Conservation (phyloP, 495 filamentous ascomycete species). For the Neurospora sp. region DNA sequence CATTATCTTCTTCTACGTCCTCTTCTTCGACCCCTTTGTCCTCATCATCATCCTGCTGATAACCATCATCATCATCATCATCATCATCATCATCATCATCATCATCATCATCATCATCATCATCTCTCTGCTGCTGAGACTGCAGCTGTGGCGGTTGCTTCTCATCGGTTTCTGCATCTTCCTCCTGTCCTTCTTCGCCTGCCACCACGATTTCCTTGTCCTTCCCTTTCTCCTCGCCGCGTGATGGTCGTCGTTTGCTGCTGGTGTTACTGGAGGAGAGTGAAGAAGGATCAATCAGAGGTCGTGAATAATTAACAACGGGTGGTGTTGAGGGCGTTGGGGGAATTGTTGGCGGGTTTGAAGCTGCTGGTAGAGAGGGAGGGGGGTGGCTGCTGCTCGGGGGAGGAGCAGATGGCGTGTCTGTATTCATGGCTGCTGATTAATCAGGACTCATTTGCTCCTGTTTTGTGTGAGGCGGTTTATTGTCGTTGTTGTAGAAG, state of each 20-base stretch:
- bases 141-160: background rate
- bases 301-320: background rate
- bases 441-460: background rate
- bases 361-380: too few relatives aligned
- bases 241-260: background rate
- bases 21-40: background rate
- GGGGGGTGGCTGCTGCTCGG: background rate
- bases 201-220: background rate
- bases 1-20: background rate
- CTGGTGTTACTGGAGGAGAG: background rate
- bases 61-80: background rate
- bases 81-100: too few relatives aligned
- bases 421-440: background rate
- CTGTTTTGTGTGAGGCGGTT: background rate
- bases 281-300: background rate
- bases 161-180: background rate
- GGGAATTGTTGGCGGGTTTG: background rate
- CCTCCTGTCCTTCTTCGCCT: background rate
- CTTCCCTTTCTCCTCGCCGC: background rate
- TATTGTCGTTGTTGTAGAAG: background rate
- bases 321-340: background rate
- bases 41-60: background rate
- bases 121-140: background rate
- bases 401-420: background rate
- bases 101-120: too few relatives aligned